Evolutionary conservation across 1,284 basidiomycete species (phyloP), one percentile per base, ranked within the genome.

Genomic region (Sanghuangporus sanghuang): DNA sequence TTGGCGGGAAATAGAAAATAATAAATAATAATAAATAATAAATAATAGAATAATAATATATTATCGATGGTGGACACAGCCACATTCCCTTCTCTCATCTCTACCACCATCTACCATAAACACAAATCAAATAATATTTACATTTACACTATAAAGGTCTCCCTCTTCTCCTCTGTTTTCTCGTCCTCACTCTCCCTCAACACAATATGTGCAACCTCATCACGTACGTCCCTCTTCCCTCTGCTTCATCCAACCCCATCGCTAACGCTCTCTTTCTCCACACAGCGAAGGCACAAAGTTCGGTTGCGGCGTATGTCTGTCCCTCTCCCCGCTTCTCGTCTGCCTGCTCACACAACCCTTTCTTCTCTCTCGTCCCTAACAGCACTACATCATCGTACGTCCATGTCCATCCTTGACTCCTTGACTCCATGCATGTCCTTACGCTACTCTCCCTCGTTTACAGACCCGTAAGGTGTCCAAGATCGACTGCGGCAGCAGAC

Each of bases 211-310:
- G 89, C 77, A 83, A 85, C 71, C 82, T 87, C 67, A 81, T 85
- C 72, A 90, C 88, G 89, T 90, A 67, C 62, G 85, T 81, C n/a
- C 8, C 55, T 57, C 63, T 65, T 23, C 23, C 23, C n/a, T n/a
- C n/a, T n/a, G 23, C 23, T 23, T 23, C 55, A 55, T 59, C 55
- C 65, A 46, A 53, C 64, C 65, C 54, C 59, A 21, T 44, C 53
- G 50, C 42, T 62, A 61, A 59, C 58, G 4, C 58, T 64, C 57
- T 21, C 59, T 67, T 70, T 66, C 70, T 64, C 66, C 57, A 64
- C 55, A 38, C 76, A 92, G 90, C 70, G 86, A 90, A 81, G 90
- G 89, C 65, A 86, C 83, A 67, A 84, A 85, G 75, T 80, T 86
- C 70, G 86, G 85, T 70, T 92, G 89, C 73, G 89, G 89, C 71